Conservation (phyloP, 208 protist genomes). For the Wallacemonas sp. region DNA sequence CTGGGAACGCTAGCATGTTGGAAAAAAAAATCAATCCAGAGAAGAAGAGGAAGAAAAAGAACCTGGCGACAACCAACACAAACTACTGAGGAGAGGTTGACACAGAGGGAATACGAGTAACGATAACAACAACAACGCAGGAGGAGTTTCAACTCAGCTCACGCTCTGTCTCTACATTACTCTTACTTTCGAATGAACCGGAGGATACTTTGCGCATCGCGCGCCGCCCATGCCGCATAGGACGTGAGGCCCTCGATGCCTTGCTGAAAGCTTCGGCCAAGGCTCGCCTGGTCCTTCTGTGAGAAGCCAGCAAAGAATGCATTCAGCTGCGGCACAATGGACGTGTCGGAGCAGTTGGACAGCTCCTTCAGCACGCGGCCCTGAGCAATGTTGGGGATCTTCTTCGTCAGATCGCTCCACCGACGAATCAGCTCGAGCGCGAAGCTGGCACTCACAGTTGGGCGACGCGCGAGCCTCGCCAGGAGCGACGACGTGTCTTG, state of each 20-base stretch:
- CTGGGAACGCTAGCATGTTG: no score
- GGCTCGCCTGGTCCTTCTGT: slow-evolving; percentile 37
- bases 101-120: not conserved
- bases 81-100: no score
- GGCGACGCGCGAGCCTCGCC: slow-evolving; percentile 32
- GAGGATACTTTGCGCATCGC: slow-evolving; percentile 32
- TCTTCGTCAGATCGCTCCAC: slow-evolving; percentile 44
- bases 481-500: slow-evolving; percentile 68
- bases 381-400: slow-evolving; percentile 52
- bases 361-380: slow-evolving; percentile 52
- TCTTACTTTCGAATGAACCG: slow-evolving; percentile 8
- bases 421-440: slow-evolving; percentile 37
- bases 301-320: slow-evolving; percentile 42
- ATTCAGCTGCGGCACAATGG: slow-evolving; percentile 40
- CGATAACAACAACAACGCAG: not conserved
- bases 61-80: not conserved
- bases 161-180: no score
- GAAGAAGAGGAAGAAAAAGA: slow-evolving; percentile 6
- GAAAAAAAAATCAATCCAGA: no score
- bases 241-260: slow-evolving; percentile 48
- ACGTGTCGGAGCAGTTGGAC: slow-evolving; percentile 37
- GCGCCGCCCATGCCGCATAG: slow-evolving; percentile 45
- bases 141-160: no score
- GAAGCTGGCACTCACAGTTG: slow-evolving; percentile 28
- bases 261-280: slow-evolving; percentile 53